A percentile compares a stretch with the other conserved stretches of the same genome.
These are phyloP conservation scores for Rhizophora mangle DNA, from an alignment of 345 rosid species.

Conservation along the genomic window DNA sequence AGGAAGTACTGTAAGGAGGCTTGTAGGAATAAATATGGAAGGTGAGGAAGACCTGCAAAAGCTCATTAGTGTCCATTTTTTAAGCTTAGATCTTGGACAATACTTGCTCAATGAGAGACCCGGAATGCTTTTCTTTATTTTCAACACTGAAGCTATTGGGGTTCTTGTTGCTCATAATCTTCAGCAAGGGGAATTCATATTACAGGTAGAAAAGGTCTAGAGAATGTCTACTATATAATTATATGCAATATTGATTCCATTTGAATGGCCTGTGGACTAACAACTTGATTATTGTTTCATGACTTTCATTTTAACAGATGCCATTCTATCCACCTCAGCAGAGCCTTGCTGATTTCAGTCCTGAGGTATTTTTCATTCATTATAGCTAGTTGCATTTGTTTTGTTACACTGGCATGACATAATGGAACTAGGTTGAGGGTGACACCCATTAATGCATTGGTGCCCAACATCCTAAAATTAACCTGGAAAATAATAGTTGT, in stretches of 20 bases:
- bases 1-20: slow-evolving; percentile 70
- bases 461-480: slow-evolving; percentile 4
- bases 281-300: slow-evolving; percentile 19
- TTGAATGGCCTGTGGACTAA: not conserved
- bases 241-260: slow-evolving; percentile 5
- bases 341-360: slow-evolving; percentile 62
- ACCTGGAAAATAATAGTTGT: not conserved
- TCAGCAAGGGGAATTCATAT: slow-evolving; percentile 76
- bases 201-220: slow-evolving; percentile 57
- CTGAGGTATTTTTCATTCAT: slow-evolving; percentile 47
- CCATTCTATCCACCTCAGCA: slow-evolving; percentile 98
- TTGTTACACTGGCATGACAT: not conserved
- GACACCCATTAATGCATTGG: not conserved
- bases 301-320: slow-evolving; percentile 31
- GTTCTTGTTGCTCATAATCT: slow-evolving; percentile 96
- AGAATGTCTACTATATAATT: not conserved
- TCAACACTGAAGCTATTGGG: slow-evolving; percentile 84
- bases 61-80: slow-evolving; percentile 86
- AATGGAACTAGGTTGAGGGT: not conserved
- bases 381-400: not conserved
- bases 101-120: slow-evolving; percentile 68
- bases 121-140: slow-evolving; percentile 88
- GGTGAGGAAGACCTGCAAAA: slow-evolving; percentile 86
- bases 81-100: slow-evolving; percentile 71
- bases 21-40: slow-evolving; percentile 50